Base-by-base conservation (phyloP, 139 green algal species). In the Astrephomene gubernaculifera region DNA sequence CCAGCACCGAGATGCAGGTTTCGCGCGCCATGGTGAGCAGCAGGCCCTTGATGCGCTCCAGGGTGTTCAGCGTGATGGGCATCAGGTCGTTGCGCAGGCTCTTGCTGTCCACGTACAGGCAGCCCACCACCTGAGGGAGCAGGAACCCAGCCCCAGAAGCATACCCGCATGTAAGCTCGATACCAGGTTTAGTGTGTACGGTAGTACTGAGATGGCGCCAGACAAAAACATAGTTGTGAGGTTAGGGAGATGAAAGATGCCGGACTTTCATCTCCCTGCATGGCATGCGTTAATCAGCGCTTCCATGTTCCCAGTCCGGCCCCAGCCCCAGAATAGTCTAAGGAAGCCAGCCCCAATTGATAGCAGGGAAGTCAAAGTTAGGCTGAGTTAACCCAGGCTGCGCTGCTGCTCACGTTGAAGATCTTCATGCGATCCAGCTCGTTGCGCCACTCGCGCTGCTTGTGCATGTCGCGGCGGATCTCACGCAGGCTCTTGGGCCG, bases 391-490 rank as follows among this genome's bases (percentile, higher is more conserved):
- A n/a, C n/a, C n/a, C n/a, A n/a, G n/a, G n/a, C n/a, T n/a, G n/a
- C n/a, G n/a, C n/a, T n/a, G 49, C 19, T 10, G 61, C 70, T 78
- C 41, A 92, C 85, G 78, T 92, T 91, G 67, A 70, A 90, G 54
- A 95, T 94, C 81, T 95, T 95, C 92, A 97, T 95, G 39, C 88
- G 88, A 31, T 97, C 94, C 61, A 97, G 90, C 88, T 94, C 92
- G 44, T 89, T 93, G 49, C 93, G 90, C 93, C 93, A 96, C 64
- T 94, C 90, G 71, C 89, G 89, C 90, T 96, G 93, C 83, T 92
- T 82, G 71, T 94, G 88, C 90, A 97, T 92, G 87, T 96, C 93
- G 17, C 89, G 87, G 0, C 92, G 88, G 63, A 96, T 95, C 79
- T 94, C 91, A 27, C 88, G 81, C 76, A 95, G 71, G 21, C 73